These are phyloP conservation scores for Aspergillus terreus DNA, from an alignment of 2,329 filamentous ascomycete species.

Conservation along the genomic window DNA sequence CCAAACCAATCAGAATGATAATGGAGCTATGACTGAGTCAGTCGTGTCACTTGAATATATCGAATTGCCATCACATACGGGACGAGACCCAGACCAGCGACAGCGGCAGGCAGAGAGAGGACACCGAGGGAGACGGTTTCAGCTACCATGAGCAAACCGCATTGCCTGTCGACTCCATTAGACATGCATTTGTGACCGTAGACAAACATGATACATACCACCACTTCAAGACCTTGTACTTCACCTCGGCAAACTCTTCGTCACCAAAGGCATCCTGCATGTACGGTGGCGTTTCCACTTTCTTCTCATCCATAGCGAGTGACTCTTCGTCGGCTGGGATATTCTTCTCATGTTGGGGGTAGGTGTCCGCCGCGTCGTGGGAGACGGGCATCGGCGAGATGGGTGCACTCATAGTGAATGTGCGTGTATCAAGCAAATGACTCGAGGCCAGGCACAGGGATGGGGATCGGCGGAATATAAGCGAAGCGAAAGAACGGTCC, in stretches of 20 bases:
- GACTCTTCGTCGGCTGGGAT: constrained; percentile 8
- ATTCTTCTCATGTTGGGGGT: constrained; percentile 7
- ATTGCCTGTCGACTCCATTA: constrained; percentile 39
- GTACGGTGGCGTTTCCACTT: constrained; percentile 16
- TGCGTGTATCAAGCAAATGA: neutral
- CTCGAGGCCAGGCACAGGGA: neutral
- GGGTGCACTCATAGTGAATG: constrained; percentile 11
- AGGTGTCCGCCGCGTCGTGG: constrained; percentile 8
- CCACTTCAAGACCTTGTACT: constrained; percentile 52
- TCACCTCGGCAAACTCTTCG: constrained; percentile 41
- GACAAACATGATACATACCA: constrained; percentile 21
- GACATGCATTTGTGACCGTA: neutral
- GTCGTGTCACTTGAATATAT: neutral
- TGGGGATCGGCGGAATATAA: neutral
- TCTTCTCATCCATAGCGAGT: constrained; percentile 18
- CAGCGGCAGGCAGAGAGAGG: constrained; percentile 51
- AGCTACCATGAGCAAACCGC: constrained; percentile 53
- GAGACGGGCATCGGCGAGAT: constrained; percentile 7
- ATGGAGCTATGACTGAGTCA: constrained; percentile 37
- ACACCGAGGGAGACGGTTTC: constrained; percentile 58
- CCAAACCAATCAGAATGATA: constrained; percentile 52
- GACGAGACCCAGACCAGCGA: constrained; percentile 51
- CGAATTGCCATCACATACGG: constrained; percentile 33
- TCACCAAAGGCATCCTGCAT: constrained; percentile 38
- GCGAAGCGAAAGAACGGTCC: neutral